Base-by-base conservation (phyloP, 352 stramenopile genomes). In the Saprolegnia parasitica region DNA sequence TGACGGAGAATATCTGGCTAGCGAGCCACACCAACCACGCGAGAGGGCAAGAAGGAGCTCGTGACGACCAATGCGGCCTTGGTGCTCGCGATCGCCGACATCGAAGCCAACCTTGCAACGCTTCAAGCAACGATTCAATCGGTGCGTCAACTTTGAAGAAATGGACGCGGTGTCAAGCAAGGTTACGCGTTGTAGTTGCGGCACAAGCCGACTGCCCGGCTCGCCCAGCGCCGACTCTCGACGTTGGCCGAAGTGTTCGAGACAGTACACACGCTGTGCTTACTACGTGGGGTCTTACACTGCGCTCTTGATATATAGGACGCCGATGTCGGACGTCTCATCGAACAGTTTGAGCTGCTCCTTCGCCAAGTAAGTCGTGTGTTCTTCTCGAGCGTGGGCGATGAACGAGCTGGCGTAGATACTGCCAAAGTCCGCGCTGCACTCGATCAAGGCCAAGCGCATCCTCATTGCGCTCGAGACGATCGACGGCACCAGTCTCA, bases 401-500 rank as follows among this genome's bases (percentile, higher is more conserved):
- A 35, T 35, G 29, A 35, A 2, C 2, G 29, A 35, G 29, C 2
- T 35, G 42, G 18, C 18, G 24, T 24, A 60, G 52, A 60, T 9
- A 60, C 52, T 60, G 1, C 52, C 52, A 26, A 15, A 60, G 20
- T 20, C 52, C 13, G 52, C 52, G 3, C 35, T 26, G 24, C n/a
- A 60, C 11, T 60, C 52, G 9, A 60, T 60, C 35, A 60, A 60
- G 35, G 52, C 52, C 24, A 60, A 60, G 35, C 52, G 52, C 16
- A 42, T 60, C 20, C 52, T 42, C 16, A 40, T n/a, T 3, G 35
- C 52, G 35, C 52, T 60, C 24, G n/a, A 16, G 35, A 9, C 13
- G 3, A 21, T 60, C 35, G 35, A 60, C 35, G 13, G 4, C 1
- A 24, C 11, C 3, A n/a, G 11, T 42, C 35, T 60, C 11, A 1